Base-by-base conservation (phyloP, 345 rosid species). In the Gossypium arboreum region DNA sequence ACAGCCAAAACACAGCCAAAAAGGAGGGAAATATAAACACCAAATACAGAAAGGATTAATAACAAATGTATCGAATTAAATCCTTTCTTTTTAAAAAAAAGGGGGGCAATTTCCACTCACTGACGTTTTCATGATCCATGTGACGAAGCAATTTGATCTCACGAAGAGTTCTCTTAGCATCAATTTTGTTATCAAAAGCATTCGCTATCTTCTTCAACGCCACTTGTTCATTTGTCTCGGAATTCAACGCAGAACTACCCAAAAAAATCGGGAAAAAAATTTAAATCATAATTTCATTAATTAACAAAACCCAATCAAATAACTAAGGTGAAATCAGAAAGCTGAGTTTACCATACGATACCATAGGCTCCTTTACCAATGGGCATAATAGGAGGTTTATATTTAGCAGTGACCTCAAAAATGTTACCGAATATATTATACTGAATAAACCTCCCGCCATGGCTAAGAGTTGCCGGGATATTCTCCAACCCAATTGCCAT, bases 391-490 rank as follows among this genome's bases (percentile, higher is more conserved):
- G 61, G 61, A 22, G 61, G 61, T 57, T 57, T 57, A 57, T 57
- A 57, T 57, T 57, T 57, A 11, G 61, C 25, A 57, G 61, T 57
- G 61, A 57, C 61, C 61, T 57, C 61, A 57, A 57, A 57, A 57
- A 57, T 57, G 61, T 57, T 57, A 1, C 61, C 61, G 25, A 57
- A 57, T 9, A 57, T 57, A 57, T 57, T 57, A 9, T 57, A 57
- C 61, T 20, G 61, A 20, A 57, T 20, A 57, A 57, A 57, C 61
- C 61, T 57, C 25, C 61, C 61, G 29, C 29, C 61, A 6, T 57
- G 25, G 61, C 61, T 57, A 20, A 20, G 29, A 57, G 61, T 57
- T 20, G 61, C 61, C 6, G 61, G 61, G 10, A 57, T 20, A 57
- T 57, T 57, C 61, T 57, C 61, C 29, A 54, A 54, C 22, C 9